A percentile compares a stretch with the other conserved stretches of the same genome.
Evolutionary conservation across 371 early-diverging fungal genomes (phyloP).

Genomic region (Paraphysoderma sedebokerense): DNA sequence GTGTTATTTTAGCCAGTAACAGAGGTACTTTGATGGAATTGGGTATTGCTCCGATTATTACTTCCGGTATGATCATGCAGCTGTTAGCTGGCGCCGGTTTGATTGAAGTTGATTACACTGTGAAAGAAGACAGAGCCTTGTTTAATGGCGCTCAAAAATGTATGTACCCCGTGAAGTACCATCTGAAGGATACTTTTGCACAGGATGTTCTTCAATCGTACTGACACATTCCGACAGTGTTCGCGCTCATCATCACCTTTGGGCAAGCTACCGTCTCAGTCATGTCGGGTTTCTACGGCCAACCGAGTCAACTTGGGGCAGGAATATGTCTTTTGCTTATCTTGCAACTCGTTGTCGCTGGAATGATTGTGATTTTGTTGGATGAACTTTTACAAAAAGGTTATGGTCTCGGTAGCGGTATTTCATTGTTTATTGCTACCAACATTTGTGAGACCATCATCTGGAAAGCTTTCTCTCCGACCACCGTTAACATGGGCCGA

Average conservation of each 20-base stretch:
- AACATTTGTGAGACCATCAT: conserved; percentile 99
- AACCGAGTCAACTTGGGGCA: conserved; percentile 85
- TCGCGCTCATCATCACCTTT: conserved; percentile 80
- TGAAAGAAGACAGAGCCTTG: conserved; percentile 97
- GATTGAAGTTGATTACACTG: conserved; percentile 92
- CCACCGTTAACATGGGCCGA: conserved; percentile 90
- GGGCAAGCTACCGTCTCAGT: conserved; percentile 97
- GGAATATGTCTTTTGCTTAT: conserved; percentile 86
- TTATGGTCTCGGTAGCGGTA: conserved; percentile 99
- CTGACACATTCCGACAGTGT: conserved; percentile 46
- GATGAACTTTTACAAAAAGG: conserved; percentile 99
- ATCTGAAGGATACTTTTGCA: too few species aligned
- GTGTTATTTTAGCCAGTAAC: conserved; percentile 98
- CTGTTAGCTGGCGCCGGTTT: conserved; percentile 89
- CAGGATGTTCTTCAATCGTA: too few species aligned
- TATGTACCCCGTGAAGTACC: too few species aligned
- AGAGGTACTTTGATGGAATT: conserved; percentile 99
- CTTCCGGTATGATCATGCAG: conserved; percentile 99
- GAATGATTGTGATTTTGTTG: conserved; percentile 90
- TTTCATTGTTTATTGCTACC: conserved; percentile 98
- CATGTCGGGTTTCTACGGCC: conserved; percentile 95
- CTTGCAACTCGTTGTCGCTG: conserved; percentile 93
- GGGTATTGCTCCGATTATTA: conserved; percentile 98
- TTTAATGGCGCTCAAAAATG: conserved; percentile 97
- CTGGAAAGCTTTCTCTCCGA: conserved; percentile 98